Evolutionary conservation across 1,139 yeast species (phyloP), one percentile per base, ranked within the genome.

Genomic region (Pneumocystis wakefieldiae): DNA sequence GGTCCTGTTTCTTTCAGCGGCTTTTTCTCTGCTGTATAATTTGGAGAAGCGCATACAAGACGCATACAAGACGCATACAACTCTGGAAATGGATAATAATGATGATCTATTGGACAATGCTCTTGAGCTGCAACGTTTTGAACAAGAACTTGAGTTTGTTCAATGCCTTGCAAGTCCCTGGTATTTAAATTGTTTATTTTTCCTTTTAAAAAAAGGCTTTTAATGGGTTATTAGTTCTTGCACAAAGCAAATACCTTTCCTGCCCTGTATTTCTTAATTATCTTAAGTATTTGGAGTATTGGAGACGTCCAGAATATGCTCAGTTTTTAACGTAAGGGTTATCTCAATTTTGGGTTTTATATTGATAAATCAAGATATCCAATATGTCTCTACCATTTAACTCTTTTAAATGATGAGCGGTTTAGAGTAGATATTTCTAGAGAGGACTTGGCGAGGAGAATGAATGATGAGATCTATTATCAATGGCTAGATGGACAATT

Each of bases 101-200:
- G 38, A 58, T 24, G 28, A 15, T 6, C 15, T 38, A 60, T 17
- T 19, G 19, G 15, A 53, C 6, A 12, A 35, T 14, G 10, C 8
- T 12, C n/a, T 5, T 19, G 41, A 42, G 8, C 10, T 3, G 57
- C 57, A 39, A 62, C 42, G 63, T 28, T 62, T 64, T 39, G 66
- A 64, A 28, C 41, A 59, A 57, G 66, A 64, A n/a, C 57, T 63
- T 29, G 61, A 78, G 78, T 87, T 87, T 73, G 88, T 87, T 6
- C 95, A 87, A 73, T 83, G 91, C n/a, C 77, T 87, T 61, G 83
- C 91, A 24, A 87, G 87, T 71, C 84, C 88, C 59, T 90, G 83
- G 72, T 87, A 87, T 69, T 76, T 87, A 65, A 83, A 84, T 70
- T 60, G 66, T 64, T 32, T 17, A 5, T 35, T 6, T 32, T 29